Conservation (phyloP, 2,329 filamentous ascomycete species). For the Talaromyces sp. region DNA sequence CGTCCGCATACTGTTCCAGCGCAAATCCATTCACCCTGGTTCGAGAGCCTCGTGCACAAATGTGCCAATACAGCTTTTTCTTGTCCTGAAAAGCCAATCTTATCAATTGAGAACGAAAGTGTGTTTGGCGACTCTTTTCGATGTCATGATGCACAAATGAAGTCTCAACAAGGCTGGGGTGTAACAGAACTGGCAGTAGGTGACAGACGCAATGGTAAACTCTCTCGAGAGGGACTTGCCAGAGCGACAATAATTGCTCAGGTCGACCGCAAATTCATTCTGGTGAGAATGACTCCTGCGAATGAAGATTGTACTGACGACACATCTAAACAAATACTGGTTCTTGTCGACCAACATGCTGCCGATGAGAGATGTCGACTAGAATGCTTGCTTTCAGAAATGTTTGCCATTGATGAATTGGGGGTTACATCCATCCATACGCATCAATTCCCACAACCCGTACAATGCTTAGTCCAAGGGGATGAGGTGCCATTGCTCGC, state of each 20-base stretch:
- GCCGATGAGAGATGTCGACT: slow-evolving; percentile 84
- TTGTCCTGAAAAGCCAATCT: slow-evolving; percentile 45
- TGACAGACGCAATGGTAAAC: slow-evolving; percentile 29
- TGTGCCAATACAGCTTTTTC: slow-evolving; percentile 79
- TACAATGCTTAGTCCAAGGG: slow-evolving; percentile 63
- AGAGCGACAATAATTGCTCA: slow-evolving; percentile 70
- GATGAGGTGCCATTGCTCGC: slow-evolving; percentile 61
- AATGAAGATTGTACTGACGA: background rate
- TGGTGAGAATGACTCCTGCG: slow-evolving; percentile 56
- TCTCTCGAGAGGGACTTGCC: slow-evolving; percentile 62
- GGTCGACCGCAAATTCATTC: slow-evolving; percentile 85
- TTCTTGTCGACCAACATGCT: slow-evolving; percentile 89
- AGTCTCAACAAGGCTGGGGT: background rate
- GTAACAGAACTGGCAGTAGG: background rate
- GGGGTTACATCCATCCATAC: slow-evolving; percentile 27
- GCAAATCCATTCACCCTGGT: slow-evolving; percentile 48
- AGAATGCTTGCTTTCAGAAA: slow-evolving; percentile 64
- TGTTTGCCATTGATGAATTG: slow-evolving; percentile 37
- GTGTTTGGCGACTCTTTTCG: background rate
- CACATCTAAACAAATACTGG: slow-evolving; percentile 45
- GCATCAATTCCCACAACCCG: slow-evolving; percentile 45
- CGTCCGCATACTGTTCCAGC: slow-evolving; percentile 22
- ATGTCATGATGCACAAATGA: background rate
- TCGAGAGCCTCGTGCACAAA: slow-evolving; percentile 56
- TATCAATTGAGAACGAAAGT: slow-evolving; percentile 29